Evolutionary conservation across 371 early-diverging fungal genomes (phyloP).

Genomic region (Mortierella sp.): DNA sequence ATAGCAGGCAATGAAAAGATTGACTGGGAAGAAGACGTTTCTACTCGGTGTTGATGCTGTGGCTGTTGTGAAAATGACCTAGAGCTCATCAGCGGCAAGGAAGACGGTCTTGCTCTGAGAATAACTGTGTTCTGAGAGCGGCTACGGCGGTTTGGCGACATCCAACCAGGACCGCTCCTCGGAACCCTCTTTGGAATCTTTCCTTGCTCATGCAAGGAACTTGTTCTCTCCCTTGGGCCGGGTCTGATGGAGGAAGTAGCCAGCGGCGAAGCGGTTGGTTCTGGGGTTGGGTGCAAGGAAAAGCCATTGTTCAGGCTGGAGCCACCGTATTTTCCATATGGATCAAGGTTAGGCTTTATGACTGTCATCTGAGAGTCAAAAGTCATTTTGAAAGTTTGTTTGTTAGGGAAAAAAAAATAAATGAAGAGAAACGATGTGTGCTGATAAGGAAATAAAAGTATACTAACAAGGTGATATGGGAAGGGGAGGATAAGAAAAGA

Average conservation of each 20-base stretch:
- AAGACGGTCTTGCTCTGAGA: neutral
- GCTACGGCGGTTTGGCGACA: neutral
- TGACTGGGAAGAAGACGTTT: neutral
- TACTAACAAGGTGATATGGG: neutral
- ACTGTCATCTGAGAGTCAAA: conserved; percentile 6
- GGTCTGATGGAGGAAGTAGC: neutral
- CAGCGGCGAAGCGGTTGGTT: neutral
- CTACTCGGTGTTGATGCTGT: neutral
- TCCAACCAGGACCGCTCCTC: neutral
- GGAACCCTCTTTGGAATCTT: neutral
- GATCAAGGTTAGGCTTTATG: conserved; percentile 4
- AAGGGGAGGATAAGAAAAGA: neutral
- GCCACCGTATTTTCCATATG: neutral
- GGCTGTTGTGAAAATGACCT: neutral
- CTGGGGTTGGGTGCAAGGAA: neutral
- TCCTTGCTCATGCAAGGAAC: neutral
- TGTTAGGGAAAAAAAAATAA: neutral
- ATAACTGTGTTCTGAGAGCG: neutral
- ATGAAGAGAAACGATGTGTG: neutral
- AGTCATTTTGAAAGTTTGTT: neutral
- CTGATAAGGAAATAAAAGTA: neutral
- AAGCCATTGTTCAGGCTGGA: neutral
- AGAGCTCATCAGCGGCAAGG: neutral
- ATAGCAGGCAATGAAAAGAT: too few species aligned
- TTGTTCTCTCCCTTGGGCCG: neutral